These are phyloP conservation scores for Hordeum marinum DNA, from an alignment of 176 grass and related monocot genomes.

Conservation along the genomic window DNA sequence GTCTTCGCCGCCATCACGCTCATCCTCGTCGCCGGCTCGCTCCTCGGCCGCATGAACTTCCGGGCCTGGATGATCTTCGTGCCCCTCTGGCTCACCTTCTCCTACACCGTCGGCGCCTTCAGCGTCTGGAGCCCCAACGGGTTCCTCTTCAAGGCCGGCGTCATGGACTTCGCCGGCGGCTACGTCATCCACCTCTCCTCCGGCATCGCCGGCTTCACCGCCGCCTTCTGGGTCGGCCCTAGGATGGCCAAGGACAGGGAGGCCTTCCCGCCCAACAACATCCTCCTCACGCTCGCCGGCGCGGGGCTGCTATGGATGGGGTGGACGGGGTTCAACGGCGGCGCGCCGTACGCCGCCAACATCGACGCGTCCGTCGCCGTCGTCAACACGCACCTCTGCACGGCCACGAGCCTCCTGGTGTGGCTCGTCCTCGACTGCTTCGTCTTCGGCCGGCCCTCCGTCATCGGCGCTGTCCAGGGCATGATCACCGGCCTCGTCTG, in stretches of 20 bases:
- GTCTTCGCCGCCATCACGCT: slow-evolving; percentile 85
- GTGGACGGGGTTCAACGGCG: slow-evolving; percentile 86
- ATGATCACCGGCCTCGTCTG: slow-evolving; percentile 94
- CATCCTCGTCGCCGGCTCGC: slow-evolving; percentile 66
- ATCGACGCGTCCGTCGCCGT: slow-evolving; percentile 57
- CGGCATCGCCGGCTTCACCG: slow-evolving; percentile 59
- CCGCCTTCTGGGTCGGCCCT: slow-evolving; percentile 70
- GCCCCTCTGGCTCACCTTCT: slow-evolving; percentile 83
- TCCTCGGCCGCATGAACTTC: slow-evolving; percentile 69
- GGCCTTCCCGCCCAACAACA: slow-evolving; percentile 78
- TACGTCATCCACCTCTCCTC: slow-evolving; percentile 87
- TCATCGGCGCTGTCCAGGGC: slow-evolving; percentile 86
- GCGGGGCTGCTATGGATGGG: slow-evolving; percentile 85
- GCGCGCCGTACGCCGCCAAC: slow-evolving; percentile 59
- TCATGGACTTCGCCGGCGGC: slow-evolving; percentile 77
- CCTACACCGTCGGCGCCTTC: slow-evolving; percentile 74
- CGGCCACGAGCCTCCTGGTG: slow-evolving; percentile 62
- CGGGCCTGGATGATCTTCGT: slow-evolving; percentile 82
- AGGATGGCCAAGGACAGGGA: slow-evolving; percentile 68
- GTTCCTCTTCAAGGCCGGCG: slow-evolving; percentile 77
- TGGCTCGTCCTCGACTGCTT: slow-evolving; percentile 67
- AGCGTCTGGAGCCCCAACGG: slow-evolving; percentile 78
- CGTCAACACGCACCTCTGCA: slow-evolving; percentile 82
- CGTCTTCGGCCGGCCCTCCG: slow-evolving; percentile 60
- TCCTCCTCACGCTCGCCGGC: slow-evolving; percentile 55